phyloP scores from a whole-genome alignment of 2,329 filamentous ascomycete species.

The Dichotomopilus funicola region DNA sequence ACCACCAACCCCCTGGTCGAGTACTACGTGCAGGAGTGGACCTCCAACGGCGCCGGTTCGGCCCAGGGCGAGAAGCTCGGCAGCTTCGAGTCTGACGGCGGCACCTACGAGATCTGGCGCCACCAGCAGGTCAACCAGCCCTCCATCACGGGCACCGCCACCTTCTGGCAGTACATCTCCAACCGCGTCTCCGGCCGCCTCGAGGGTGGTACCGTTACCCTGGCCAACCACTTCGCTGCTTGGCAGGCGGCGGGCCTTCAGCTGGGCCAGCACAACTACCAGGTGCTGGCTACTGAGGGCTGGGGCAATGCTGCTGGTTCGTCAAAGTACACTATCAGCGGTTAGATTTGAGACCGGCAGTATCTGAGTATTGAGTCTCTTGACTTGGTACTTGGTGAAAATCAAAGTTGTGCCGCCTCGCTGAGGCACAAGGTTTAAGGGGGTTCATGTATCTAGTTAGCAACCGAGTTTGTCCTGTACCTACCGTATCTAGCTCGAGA shows the following conservation, averaged over 20 bases:
- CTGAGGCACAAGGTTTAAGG: too few relatives aligned
- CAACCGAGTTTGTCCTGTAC: too few relatives aligned
- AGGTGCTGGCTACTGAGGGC: slow-evolving; percentile 47
- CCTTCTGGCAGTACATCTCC: slow-evolving; percentile 46
- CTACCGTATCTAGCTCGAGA: too few relatives aligned
- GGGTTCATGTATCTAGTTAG: too few relatives aligned
- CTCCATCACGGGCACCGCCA: slow-evolving; percentile 40
- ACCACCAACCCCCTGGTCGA: slow-evolving; percentile 33
- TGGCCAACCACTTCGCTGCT: slow-evolving; percentile 45
- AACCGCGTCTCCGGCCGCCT: slow-evolving; percentile 40
- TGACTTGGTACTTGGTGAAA: too few relatives aligned
- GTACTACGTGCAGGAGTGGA: slow-evolving; percentile 35
- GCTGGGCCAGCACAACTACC: slow-evolving; percentile 43
- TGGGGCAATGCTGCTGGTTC: slow-evolving; percentile 30
- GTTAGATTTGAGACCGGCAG: background rate
- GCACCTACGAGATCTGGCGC: slow-evolving; percentile 32
- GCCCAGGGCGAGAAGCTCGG: slow-evolving; percentile 29
- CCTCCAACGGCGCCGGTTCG: slow-evolving; percentile 26
- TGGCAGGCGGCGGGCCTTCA: slow-evolving; percentile 43
- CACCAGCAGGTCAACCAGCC: slow-evolving; percentile 37
- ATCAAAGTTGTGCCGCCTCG: too few relatives aligned
- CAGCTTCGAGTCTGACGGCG: slow-evolving; percentile 29
- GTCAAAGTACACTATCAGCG: slow-evolving; percentile 27
- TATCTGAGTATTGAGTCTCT: background rate
- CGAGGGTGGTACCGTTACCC: slow-evolving; percentile 41